Evolutionary conservation across 164 flowering plant species (phyloP), one percentile per base, ranked within the genome.

Genomic region (Piper betle): DNA sequence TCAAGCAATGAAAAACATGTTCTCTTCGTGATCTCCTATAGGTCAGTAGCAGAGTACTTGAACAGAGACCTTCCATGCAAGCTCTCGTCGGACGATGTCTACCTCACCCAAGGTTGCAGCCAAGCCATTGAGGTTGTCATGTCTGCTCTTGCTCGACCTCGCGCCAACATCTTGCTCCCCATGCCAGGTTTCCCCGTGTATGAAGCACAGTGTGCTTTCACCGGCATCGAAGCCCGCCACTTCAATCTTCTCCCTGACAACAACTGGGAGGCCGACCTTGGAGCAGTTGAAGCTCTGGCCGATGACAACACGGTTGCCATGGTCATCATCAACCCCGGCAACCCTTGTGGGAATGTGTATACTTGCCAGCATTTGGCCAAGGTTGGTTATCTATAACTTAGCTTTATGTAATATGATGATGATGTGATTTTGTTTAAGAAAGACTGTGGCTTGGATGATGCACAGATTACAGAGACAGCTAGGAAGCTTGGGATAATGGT

Each of bases 281-380:
- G 75, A 52, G 81, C 82, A 13, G 72, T 89, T 52, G 82, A 82
- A 70, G 68, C 79, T 57, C 79, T 93, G 13, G 91, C 87, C 0
- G 97, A 89, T 68, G 75, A 79, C 19, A 83, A 93, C 55, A 93
- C 98, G 1, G 84, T 85, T 42, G 98, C 86, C 12, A 61, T 92
- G 62, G 98, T 83, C 0, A 65, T 92, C 52, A 83, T 89, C 52
- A 92, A 92, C 66, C 98, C 96, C 4, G 93, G 91, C 12, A 93
- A 93, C 72, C 98, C 98, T 33, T 87, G 96, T 71, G 98, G 98
- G 18, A 86, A 71, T 66, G 98, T 93, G 0, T 87, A 75, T 67
- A 61, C 74, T 17, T 75, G 80, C 59, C 65, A 79, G 37, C 98
- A 92, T 71, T 67, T 92, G 71, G 61, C 81, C 72, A 71, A 85